phyloP scores from a whole-genome alignment of 345 rosid species.

The Rubroshorea leprosula region DNA sequence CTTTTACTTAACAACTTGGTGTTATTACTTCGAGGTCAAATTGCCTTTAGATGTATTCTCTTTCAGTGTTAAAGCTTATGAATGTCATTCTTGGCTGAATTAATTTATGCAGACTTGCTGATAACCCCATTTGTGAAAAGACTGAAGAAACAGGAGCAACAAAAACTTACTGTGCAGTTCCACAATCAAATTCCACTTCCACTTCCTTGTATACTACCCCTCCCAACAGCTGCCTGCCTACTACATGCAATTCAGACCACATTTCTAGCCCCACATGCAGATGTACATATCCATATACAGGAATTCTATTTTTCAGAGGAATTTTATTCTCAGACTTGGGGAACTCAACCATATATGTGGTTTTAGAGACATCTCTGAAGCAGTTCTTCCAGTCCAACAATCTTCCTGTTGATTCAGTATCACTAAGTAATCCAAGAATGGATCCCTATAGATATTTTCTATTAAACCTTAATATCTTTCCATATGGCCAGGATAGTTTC shows the following conservation, averaged over 20 bases:
- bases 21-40: too few species aligned
- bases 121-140: slow-evolving; percentile 60
- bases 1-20: neutral
- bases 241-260: slow-evolving; percentile 28
- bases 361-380: slow-evolving; percentile 30
- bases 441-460: slow-evolving; percentile 34
- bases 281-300: slow-evolving; percentile 64
- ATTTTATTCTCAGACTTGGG: slow-evolving; percentile 56
- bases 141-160: slow-evolving; percentile 31
- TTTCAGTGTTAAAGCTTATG: too few species aligned
- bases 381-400: slow-evolving; percentile 18
- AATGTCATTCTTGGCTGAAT: too few species aligned
- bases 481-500: slow-evolving; percentile 40
- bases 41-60: too few species aligned
- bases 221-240: slow-evolving; percentile 35
- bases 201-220: slow-evolving; percentile 37
- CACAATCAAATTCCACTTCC: slow-evolving; percentile 15
- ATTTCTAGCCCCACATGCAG: slow-evolving; percentile 53
- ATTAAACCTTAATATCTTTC: slow-evolving; percentile 48
- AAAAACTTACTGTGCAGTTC: slow-evolving; percentile 35
- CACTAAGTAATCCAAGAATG: slow-evolving; percentile 53
- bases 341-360: slow-evolving; percentile 27
- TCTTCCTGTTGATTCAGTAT: slow-evolving; percentile 62
- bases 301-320: slow-evolving; percentile 54
- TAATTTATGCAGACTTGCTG: slow-evolving; percentile 72